These are phyloP conservation scores for Colletotrichum paranaense DNA, from an alignment of 2,329 filamentous ascomycete genomes.

Conservation along the genomic window DNA sequence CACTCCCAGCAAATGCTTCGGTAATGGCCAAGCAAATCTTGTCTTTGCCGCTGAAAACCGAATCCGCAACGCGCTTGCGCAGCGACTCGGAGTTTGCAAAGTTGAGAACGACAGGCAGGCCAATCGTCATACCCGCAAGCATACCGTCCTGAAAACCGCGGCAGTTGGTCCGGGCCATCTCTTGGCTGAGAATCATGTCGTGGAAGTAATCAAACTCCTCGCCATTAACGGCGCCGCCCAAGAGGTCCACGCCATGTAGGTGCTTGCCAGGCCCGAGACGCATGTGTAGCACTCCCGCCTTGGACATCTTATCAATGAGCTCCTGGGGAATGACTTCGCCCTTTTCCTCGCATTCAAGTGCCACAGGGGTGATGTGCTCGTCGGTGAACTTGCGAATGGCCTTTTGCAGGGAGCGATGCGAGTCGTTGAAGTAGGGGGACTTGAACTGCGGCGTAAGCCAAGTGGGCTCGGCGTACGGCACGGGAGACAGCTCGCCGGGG, in stretches of 20 bases:
- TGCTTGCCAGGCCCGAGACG: conserved; percentile 86
- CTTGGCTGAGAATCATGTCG: conserved; percentile 81
- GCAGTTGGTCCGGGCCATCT: conserved; percentile 76
- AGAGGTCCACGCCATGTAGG: conserved; percentile 75
- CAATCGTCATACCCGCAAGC: conserved; percentile 88
- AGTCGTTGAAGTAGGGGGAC: conserved; percentile 83
- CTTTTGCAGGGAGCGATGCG: conserved; percentile 74
- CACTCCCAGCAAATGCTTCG: conserved; percentile 87
- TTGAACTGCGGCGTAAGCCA: conserved; percentile 85
- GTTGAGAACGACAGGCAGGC: conserved; percentile 82
- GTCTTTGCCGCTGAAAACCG: conserved; percentile 84
- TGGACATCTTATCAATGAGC: conserved; percentile 83
- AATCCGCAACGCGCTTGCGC: conserved; percentile 74
- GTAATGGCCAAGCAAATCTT: conserved; percentile 91
- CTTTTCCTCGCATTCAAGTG: conserved; percentile 78
- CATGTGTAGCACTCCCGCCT: conserved; percentile 81
- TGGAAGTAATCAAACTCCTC: conserved; percentile 91
- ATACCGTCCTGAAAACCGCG: conserved; percentile 89
- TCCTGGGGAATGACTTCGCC: conserved; percentile 78
- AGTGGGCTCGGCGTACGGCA: conserved; percentile 87
- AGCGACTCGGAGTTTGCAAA: conserved; percentile 77
- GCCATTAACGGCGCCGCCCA: conserved; percentile 77
- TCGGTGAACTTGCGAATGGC: conserved; percentile 81
- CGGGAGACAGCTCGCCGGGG: conserved; percentile 77
- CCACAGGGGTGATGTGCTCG: conserved; percentile 77